Evolutionary conservation across 1,139 yeast genomes (phyloP).

Genomic region (Geotrichum reessii): DNA sequence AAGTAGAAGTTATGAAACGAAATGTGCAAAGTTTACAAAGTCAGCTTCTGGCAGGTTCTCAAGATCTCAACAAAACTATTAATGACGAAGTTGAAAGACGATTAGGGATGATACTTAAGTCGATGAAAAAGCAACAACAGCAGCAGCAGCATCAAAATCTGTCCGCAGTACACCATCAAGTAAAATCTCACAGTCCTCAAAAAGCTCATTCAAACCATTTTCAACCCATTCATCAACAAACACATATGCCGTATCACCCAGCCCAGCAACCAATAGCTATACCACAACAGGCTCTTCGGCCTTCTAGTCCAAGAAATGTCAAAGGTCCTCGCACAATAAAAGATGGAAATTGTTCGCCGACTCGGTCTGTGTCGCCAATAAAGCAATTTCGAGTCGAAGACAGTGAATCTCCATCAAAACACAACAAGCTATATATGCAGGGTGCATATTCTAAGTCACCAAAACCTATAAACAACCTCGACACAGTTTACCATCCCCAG

Average conservation of each 20-base stretch:
- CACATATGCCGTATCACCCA: background rate
- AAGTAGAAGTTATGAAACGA: slow-evolving; percentile 42
- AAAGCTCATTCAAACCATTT: background rate
- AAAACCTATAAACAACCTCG: background rate
- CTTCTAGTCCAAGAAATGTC: slow-evolving; percentile 5
- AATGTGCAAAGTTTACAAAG: slow-evolving; percentile 22
- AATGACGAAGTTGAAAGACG: slow-evolving; percentile 33
- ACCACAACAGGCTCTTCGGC: background rate
- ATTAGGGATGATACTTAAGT: slow-evolving; percentile 3
- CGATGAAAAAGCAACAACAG: background rate
- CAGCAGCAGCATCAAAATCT: background rate
- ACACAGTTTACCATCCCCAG: slow-evolving; percentile 5
- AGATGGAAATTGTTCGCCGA: slow-evolving; percentile 9
- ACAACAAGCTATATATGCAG: background rate
- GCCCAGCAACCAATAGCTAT: background rate
- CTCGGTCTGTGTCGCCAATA: background rate
- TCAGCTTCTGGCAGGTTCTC: slow-evolving; percentile 27
- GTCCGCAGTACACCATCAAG: too few relatives aligned
- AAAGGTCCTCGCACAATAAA: slow-evolving; percentile 17
- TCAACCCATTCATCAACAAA: background rate
- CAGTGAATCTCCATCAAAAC: slow-evolving; percentile 4
- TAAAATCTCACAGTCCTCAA: slow-evolving; percentile 6
- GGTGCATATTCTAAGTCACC: background rate
- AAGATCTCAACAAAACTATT: slow-evolving; percentile 18
- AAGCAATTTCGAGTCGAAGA: slow-evolving; percentile 10